Conservation (phyloP, 2,329 filamentous ascomycete genomes). For the Colletotrichum coccodes region DNA sequence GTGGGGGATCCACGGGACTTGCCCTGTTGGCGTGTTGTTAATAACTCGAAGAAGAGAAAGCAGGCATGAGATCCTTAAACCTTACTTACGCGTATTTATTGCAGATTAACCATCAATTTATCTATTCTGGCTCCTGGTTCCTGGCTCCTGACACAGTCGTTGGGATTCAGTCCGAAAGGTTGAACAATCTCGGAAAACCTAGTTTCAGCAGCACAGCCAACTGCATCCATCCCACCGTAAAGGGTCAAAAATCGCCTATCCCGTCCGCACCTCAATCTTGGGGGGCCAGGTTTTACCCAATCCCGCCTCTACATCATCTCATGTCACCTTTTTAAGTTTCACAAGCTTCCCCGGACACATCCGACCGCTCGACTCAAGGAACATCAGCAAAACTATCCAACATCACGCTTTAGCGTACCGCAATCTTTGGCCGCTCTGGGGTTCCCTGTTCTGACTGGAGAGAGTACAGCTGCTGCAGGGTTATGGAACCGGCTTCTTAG, state of each 20-base stretch:
- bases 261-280: not conserved
- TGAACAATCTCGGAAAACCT: not conserved
- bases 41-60: not conserved
- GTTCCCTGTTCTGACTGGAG: conserved; percentile 6
- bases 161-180: not conserved
- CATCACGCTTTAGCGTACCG: not conserved
- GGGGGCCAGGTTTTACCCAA: not conserved
- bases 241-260: not conserved
- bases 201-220: not conserved
- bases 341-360: not conserved
- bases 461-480: not conserved
- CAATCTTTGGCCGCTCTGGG: not conserved
- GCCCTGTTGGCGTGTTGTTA: not conserved
- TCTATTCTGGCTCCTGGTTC: not conserved
- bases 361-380: not conserved
- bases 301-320: conserved; percentile 9
- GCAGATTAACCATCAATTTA: not conserved
- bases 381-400: not conserved
- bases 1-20: conserved; percentile 6
- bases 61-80: not conserved
- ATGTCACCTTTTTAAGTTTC: conserved; percentile 18
- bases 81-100: not conserved
- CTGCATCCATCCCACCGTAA: not conserved
- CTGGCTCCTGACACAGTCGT: not conserved
- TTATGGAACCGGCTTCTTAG: conserved; percentile 2